phyloP scores from a whole-genome alignment of 768 basidiomycete genomes.

The Rossbeevera mucosa region DNA sequence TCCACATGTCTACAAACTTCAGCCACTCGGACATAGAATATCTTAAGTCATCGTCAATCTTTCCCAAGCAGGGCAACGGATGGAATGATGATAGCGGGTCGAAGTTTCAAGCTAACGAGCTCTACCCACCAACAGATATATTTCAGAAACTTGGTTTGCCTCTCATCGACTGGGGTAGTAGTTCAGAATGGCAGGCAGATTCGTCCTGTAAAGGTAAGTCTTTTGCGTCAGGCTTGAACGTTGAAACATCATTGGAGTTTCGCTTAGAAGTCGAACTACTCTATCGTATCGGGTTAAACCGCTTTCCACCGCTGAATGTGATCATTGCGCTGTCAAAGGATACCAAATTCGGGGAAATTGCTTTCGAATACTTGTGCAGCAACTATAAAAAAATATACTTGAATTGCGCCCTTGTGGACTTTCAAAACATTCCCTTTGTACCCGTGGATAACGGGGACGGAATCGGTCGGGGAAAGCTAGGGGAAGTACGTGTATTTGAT shows the following conservation, averaged over 20 bases:
- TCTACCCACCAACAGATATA: constrained; percentile 76
- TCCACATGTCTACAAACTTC: background rate
- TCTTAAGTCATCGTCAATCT: constrained; percentile 23
- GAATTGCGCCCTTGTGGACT: constrained; percentile 45
- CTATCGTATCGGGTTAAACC: background rate
- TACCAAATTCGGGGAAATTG: constrained; percentile 42
- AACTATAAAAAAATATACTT: background rate
- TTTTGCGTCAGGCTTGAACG: background rate
- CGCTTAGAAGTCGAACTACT: background rate
- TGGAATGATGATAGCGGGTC: constrained; percentile 25
- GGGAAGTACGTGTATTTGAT: too few species aligned
- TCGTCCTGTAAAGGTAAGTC: background rate
- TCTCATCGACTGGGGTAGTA: constrained; percentile 75
- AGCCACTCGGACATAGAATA: background rate
- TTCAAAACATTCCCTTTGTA: background rate
- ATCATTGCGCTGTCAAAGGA: constrained; percentile 61
- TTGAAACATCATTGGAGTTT: background rate
- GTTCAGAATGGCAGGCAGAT: constrained; percentile 55
- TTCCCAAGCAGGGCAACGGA: constrained; percentile 39
- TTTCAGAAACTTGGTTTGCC: constrained; percentile 70
- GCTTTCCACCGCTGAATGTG: constrained; percentile 51
- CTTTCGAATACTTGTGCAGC: constrained; percentile 75
- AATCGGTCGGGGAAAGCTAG: background rate
- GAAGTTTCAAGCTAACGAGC: constrained; percentile 56
- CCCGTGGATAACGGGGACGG: background rate